A percentile compares a stretch with the other conserved stretches of the same genome.
phyloP scores from a whole-genome alignment of 176 grass and related monocot genomes.

The Zoysia pacifica region DNA sequence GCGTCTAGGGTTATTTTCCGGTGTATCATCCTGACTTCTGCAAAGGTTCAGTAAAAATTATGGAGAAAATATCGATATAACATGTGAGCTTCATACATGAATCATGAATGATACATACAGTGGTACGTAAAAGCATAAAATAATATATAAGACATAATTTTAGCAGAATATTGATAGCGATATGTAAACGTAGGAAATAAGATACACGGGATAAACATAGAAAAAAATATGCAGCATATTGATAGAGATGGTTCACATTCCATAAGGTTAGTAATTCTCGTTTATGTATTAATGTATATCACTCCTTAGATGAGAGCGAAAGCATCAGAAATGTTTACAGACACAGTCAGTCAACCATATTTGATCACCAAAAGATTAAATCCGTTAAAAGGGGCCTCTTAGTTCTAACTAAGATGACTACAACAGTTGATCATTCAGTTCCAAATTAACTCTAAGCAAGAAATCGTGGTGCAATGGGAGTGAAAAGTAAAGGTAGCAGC shows the following conservation, averaged over 20 bases:
- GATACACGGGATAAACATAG: background rate
- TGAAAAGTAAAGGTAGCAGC: background rate
- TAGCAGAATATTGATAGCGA: background rate
- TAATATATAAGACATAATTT: constrained; percentile 11
- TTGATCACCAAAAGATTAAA: background rate
- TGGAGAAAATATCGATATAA: constrained; percentile 3
- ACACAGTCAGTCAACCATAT: background rate
- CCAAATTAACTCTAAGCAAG: background rate
- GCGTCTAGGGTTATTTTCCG: constrained; percentile 59
- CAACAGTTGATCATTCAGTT: background rate
- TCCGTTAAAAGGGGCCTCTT: background rate
- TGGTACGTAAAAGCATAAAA: background rate
- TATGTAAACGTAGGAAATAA: no score
- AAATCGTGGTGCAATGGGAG: background rate
- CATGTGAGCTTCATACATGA: background rate
- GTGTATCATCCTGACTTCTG: constrained; percentile 59
- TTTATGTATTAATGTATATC: constrained; percentile 4
- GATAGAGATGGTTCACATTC: background rate
- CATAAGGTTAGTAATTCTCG: background rate
- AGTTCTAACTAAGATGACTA: background rate
- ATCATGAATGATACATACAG: background rate
- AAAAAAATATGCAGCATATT: background rate
- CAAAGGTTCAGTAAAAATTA: constrained; percentile 9
- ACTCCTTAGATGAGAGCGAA: background rate
- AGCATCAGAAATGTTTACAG: constrained; percentile 19